Conservation (phyloP, 1,284 basidiomycete species). For the Hemileia vastatrix region DNA sequence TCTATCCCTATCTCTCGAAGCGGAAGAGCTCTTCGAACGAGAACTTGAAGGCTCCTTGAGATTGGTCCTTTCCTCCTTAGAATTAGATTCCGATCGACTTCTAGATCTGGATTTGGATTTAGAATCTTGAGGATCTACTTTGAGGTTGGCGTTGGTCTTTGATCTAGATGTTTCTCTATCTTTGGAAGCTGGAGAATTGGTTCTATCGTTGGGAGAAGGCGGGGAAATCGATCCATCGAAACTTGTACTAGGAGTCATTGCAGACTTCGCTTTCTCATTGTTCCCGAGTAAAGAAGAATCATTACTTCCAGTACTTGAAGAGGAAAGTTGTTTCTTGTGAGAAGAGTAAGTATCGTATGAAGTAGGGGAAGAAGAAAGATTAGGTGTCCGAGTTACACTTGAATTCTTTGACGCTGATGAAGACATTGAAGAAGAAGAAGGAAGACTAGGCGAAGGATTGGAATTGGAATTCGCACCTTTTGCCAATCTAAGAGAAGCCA, state of each 20-base stretch:
- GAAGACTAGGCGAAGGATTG: too few species aligned
- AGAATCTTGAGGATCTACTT: not conserved
- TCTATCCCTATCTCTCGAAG: not conserved
- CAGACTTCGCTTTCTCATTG: not conserved
- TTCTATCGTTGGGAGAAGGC: not conserved
- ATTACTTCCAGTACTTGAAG: not conserved
- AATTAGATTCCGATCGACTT: not conserved
- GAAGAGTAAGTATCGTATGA: not conserved
- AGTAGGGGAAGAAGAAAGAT: not conserved
- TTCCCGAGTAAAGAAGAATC: not conserved
- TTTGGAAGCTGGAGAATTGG: not conserved
- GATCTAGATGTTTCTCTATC: not conserved
- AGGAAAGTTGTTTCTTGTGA: not conserved
- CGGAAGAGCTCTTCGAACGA: not conserved
- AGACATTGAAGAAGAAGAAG: not conserved
- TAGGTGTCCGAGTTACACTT: not conserved
- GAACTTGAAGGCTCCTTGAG: not conserved
- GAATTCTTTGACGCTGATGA: not conserved
- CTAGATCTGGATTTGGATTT: not conserved
- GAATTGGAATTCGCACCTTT: not conserved
- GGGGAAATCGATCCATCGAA: not conserved
- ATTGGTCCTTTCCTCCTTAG: not conserved
- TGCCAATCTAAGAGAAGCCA: not conserved
- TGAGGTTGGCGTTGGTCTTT: not conserved
- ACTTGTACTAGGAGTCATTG: not conserved